Evolutionary conservation across 768 basidiomycete species (phyloP), one percentile per base, ranked within the genome.

Genomic region (Lactifluus piperatus): DNA sequence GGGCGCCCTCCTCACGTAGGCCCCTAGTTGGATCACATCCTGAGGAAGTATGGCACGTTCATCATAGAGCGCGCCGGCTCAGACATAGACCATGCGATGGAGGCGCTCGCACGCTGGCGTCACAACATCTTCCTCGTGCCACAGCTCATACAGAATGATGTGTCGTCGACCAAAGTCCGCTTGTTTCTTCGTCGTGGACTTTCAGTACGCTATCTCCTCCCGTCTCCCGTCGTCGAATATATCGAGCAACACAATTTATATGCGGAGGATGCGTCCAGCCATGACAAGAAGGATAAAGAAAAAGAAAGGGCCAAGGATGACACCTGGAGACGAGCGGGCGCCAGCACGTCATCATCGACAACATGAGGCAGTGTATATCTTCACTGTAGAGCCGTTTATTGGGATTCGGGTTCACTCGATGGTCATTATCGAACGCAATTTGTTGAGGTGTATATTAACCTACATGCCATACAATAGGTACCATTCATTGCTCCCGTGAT

Each of bases 31-130:
- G 93, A 95, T 67, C 93, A 94, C 74, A 98, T 99, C 71, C 78
- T 98, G 20, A 95, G 95, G 37, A 82, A 87, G 61, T 98, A 94
- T 71, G 97, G 97, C 48, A 88, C 86, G 63, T 82, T 97, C 69
- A 97, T 97, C 66, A 85, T 99, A 51, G 97, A 99, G 72, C 84
- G 94, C 58, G 88, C 94, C 5, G 95, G 97, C 44, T 89, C 94
- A 8, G 91, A 62, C 27, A 58, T 52, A 57, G 64, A 57, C 27
- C 57, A 64, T 11, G 54, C 56, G 32, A 62, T 64, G 36, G 66
- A 65, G 57, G 52, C 62, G 22, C 66, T 62, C 55, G 66, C 67
- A 32, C 67, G 66, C 43, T 65, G 67, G 62, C 61, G 64, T 52
- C 62, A 66, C 60, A 67, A 62, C 36, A 64, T 58, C 60, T 85